These are phyloP conservation scores for Mycena rebaudengoi DNA, from an alignment of 768 basidiomycete species.

Conservation along the genomic window DNA sequence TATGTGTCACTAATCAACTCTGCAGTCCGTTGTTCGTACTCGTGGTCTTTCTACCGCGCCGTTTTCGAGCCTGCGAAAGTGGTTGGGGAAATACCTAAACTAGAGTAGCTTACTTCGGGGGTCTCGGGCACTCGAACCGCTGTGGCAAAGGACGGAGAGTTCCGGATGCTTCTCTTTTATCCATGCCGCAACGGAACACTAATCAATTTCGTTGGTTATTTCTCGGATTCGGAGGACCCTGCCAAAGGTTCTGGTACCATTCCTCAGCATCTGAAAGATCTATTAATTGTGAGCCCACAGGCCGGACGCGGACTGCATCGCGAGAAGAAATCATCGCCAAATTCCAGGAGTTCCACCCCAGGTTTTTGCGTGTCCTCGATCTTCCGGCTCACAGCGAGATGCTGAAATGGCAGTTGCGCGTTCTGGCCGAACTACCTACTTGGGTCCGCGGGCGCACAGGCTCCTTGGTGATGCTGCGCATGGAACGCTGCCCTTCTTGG, in stretches of 20 bases:
- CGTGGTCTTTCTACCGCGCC: conserved; percentile 5
- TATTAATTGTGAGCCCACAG: no score
- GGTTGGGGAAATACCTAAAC: not conserved
- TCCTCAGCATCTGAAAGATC: no score
- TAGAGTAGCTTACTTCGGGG: not conserved
- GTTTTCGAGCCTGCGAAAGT: not conserved
- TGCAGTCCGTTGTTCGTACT: no score
- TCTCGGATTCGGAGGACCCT: not conserved
- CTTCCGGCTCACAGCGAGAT: not conserved
- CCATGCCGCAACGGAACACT: not conserved
- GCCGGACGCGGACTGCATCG: not conserved
- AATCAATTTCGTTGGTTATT: not conserved
- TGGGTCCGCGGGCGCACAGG: conserved; percentile 2
- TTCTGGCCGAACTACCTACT: not conserved
- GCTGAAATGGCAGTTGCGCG: conserved; percentile 1
- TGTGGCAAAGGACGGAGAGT: not conserved
- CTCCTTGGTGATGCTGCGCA: conserved; percentile 24
- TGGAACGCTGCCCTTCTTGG: conserved; percentile 31
- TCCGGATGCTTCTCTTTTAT: conserved; percentile 1
- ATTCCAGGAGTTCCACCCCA: conserved; percentile 5
- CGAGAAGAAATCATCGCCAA: not conserved
- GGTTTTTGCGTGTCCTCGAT: not conserved
- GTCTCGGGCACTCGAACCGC: not conserved
- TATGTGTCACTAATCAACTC: no score
- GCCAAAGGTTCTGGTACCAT: not conserved